Base-by-base conservation (phyloP, 352 stramenopile genomes). In the Phytophthora podocarpi region DNA sequence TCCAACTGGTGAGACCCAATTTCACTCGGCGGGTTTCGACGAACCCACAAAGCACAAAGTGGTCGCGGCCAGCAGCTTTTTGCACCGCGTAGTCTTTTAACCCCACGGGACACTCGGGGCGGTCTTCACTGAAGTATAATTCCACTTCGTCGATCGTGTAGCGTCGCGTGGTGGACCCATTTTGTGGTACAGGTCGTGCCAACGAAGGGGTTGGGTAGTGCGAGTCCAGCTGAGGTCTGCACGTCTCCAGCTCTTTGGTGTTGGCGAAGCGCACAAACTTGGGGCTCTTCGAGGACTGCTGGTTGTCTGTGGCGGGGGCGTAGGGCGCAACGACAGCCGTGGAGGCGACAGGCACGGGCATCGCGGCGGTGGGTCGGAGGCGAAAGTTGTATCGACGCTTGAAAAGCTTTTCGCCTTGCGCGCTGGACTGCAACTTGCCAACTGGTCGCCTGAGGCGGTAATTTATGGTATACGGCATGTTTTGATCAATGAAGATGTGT, bases 71-170 rank as follows among this genome's bases (percentile, higher is more conserved):
- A 23, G 64, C 56, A 49, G 87, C 74, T 66, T 85, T 86, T 42
- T 63, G 61, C 30, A 89, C 70, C 1, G 79, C 75, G 45, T 80
- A 89, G 64, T 89, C 79, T 0, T 27, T 34, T 5, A 35, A 8
- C 0, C 42, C 45, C 27, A 89, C 42, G 15, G 78, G 74, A 7
- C 53, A 65, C 12, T 60, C 41, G 2, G 71, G 59, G 7, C 71
- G 70, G 47, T 85, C 72, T 40, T 89, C 77, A 20, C 78, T 87
- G 27, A 89, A 89, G 57, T 77, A 80, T 7, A 89, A 57, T 55
- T 89, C 79, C 28, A 89, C 73, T 31, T 89, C 79, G 55, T 89
- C 79, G 24, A 82, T 79, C 12, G 77, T 82, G 46, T 83, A 85
- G 37, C 79, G 70, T 7, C 79, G 62, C 0, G 72, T 70, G 9